Base-by-base conservation (phyloP, 495 filamentous ascomycete genomes). In the Penicillium pulvis region DNA sequence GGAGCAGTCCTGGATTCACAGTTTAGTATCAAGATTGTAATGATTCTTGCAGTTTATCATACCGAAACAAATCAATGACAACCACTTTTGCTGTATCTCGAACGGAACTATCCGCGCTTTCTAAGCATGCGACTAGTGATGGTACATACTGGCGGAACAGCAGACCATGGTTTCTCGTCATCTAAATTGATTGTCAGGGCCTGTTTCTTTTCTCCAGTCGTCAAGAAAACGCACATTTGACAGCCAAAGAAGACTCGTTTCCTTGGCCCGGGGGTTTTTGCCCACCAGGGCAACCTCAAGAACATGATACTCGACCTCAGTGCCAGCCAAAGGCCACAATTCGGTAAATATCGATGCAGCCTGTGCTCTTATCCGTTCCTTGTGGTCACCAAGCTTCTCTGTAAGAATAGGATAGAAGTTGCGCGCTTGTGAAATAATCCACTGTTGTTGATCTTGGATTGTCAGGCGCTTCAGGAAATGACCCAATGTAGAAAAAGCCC, bases 331-430 rank as follows among this genome's bases (percentile, higher is more conserved):
- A 35, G 79, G 82, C 79, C 90, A 92, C 11, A 82, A 48, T 28
- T 94, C 93, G 8, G 80, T 79, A 53, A 98, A 81, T 26, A 87
- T 83, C 63, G 89, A 87, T 39, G 85, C 76, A 8, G 91, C 89
- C 55, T 91, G 78, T 20, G 76, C 68, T 53, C 91, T 85, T 57
- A 90, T 78, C 61, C 91, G 90, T 57, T 96, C 92, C 67, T 92
- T 92, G 60, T 85, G 85, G 68, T 98, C 93, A 23, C 92, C 92
- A 47, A 98, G 83, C 61, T 92, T 89, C 43, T 98, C 93, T 47
- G 92, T 73, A 42, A 97, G 79, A 26, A 90, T 68, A 2, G 91
- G 87, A 52, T 80, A 79, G 44, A 96, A 76, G 26, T 83, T 85
- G 44, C 83, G 80, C 4, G 80, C 80, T 17, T 88, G 87, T 58